A percentile compares a stretch with the other conserved stretches of the same genome.
These are phyloP conservation scores for Plantago elongata DNA, from an alignment of 257 asterid species.

Conservation along the genomic window DNA sequence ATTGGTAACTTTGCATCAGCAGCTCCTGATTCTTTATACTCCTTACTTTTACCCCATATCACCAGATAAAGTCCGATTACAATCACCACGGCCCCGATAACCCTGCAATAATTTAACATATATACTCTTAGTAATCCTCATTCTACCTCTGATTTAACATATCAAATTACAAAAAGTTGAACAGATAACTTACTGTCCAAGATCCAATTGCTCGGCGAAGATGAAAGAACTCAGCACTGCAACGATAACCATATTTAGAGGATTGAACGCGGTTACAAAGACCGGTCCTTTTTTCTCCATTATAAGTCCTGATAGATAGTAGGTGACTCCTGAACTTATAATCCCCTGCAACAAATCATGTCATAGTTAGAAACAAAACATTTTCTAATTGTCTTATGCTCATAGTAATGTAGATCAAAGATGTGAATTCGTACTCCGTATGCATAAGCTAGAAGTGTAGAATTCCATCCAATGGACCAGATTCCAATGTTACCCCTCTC, in stretches of 20 bases:
- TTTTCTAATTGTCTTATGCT: not conserved
- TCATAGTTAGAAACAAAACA: not conserved
- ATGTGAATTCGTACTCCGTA: constrained; percentile 43
- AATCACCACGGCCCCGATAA: constrained; percentile 43
- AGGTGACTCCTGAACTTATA: constrained; percentile 48
- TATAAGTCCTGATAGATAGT: constrained; percentile 50
- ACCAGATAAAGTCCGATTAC: constrained; percentile 50
- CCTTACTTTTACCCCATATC: constrained; percentile 52
- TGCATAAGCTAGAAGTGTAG: constrained; percentile 39
- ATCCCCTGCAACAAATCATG: constrained; percentile 34
- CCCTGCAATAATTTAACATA: constrained; percentile 27
- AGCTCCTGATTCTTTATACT: not conserved
- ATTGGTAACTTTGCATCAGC: not conserved
- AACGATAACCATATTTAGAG: constrained; percentile 47
- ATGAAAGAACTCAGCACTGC: constrained; percentile 49
- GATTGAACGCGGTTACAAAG: constrained; percentile 49
- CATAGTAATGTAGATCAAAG: not conserved
- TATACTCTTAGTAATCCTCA: not conserved
- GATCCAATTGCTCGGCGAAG: constrained; percentile 33
- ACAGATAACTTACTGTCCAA: constrained; percentile 41
- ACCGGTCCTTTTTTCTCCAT: constrained; percentile 51
- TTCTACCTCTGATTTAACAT: not conserved
- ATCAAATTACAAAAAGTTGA: not conserved
- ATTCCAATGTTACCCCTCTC: constrained; percentile 34
- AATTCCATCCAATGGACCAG: constrained; percentile 57